Percentiles rank a stretch among this genome's conserved stretches.
Evolutionary conservation across 305 asterid genomes (phyloP).

Genomic region (Rubia tinctorum): DNA sequence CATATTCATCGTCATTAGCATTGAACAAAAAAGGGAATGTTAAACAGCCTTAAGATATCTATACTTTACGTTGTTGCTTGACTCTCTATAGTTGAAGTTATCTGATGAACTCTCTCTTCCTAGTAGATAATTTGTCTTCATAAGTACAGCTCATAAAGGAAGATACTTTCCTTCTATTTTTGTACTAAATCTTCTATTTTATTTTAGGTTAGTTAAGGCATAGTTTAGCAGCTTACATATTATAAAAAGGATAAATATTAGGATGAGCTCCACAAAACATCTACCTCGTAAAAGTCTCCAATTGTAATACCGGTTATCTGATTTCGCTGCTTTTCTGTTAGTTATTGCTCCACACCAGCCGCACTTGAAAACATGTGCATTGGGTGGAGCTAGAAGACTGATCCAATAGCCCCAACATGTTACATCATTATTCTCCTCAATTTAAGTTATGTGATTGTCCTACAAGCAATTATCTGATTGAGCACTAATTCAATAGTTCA

Average conservation of each 20-base stretch:
- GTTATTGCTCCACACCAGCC: slow-evolving; percentile 98
- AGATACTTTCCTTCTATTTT: too few species aligned
- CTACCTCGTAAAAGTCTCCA: slow-evolving; percentile 74
- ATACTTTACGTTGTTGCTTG: too few species aligned
- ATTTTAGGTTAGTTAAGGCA: slow-evolving; percentile 1
- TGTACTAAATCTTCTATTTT: too few species aligned
- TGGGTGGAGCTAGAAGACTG: slow-evolving; percentile 66
- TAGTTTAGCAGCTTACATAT: slow-evolving; percentile 56
- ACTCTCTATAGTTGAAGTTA: too few species aligned
- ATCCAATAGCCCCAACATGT: slow-evolving; percentile 96
- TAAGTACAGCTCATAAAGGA: too few species aligned
- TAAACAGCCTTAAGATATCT: too few species aligned
- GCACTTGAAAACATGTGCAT: slow-evolving; percentile 68
- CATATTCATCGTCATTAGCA: slow-evolving; percentile 58
- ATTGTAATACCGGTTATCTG: slow-evolving; percentile 37
- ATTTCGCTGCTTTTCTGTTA: slow-evolving; percentile 41
- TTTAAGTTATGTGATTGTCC: slow-evolving; percentile 40
- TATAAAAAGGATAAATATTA: slow-evolving; percentile 60
- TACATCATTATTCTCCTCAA: slow-evolving; percentile 57
- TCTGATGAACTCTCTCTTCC: too few species aligned
- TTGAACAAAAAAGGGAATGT: too few species aligned
- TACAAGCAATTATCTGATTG: slow-evolving; percentile 40
- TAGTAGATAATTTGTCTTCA: too few species aligned
- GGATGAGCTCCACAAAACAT: slow-evolving; percentile 54
- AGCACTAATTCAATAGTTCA: background rate